Conservation (phyloP, 1,284 basidiomycete species). For the Marasmius fiardii region DNA sequence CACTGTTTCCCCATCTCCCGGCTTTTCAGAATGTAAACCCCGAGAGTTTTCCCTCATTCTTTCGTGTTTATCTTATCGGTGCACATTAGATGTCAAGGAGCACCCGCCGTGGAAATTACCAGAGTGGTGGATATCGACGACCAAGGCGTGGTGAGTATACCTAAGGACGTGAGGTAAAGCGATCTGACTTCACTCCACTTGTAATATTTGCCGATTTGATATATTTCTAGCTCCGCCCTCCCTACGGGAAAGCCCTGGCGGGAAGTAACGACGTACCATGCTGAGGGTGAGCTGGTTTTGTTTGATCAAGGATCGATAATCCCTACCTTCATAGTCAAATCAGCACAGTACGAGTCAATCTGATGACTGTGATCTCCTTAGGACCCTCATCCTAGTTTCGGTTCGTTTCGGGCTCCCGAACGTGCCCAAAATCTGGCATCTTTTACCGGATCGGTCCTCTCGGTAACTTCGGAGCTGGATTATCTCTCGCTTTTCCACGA, state of each 20-base stretch:
- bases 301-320: too few relatives aligned
- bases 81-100: slow-evolving; percentile 51
- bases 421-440: too few relatives aligned
- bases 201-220: not conserved
- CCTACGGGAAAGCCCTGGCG: slow-evolving; percentile 53
- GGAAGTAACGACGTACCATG: slow-evolving; percentile 31
- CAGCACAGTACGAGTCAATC: too few relatives aligned
- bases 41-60: slow-evolving; percentile 2
- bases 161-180: slow-evolving; percentile 40
- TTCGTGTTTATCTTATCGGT: not conserved
- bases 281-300: not conserved
- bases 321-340: too few relatives aligned
- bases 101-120: slow-evolving; percentile 71
- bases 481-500: too few relatives aligned
- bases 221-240: slow-evolving; percentile 30
- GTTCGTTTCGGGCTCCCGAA: not conserved
- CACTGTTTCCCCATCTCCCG: slow-evolving; percentile 71
- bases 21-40: slow-evolving; percentile 59
- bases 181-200: slow-evolving; percentile 2
- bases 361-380: too few relatives aligned
- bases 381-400: too few relatives aligned
- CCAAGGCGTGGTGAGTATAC: slow-evolving; percentile 59
- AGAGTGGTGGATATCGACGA: slow-evolving; percentile 51
- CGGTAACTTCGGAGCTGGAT: not conserved
- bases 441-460: too few relatives aligned